Evolutionary conservation across 163 green algal genomes (phyloP), one percentile per base, ranked within the genome.

Genomic region (Volvox carteri): DNA sequence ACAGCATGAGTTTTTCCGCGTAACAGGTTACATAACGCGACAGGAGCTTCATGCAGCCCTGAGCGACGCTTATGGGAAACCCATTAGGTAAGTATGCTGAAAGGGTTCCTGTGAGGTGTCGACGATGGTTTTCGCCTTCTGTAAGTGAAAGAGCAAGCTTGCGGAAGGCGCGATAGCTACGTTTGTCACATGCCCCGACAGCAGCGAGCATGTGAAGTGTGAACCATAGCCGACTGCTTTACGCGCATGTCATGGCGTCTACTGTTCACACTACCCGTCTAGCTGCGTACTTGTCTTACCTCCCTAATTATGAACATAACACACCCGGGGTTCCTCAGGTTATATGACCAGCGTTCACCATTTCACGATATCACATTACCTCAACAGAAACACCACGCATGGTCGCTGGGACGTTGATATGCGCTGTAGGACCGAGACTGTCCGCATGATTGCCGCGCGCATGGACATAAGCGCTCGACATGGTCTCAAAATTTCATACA

Each of bases 41-140:
- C 30, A 72, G 33, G 28, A 87, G 46, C 81, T 87, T 19, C 81
- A 87, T 33, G 67, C 65, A 28, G 81, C 81, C 3, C 44, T 87
- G 7, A 80, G 70, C 6, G 81, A 79, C 2, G 81, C 81, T 5
- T 73, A 33, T n/a, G 81, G 46, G 2, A 79, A 79, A 73, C 33
- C 65, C 30, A 41, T 87, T 65, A 87, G 81, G 81, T 87, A 6
- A 39, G 70, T 37, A 56, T 78, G 33, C 6, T 65, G 28, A 65
- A 65, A 65, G 25, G 3, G 2, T 12, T 30, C 7, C 5, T 30
- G 28, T 65, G 54, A 23, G 28, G 54, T 65, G 25, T 65, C 54
- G 54, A 65, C 54, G 5, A 25, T 65, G 28, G 7, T 65, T 65
- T 23, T 65, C 19, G 28, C 54, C n/a, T n/a, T n/a, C n/a, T n/a